Conservation (phyloP, 2,329 filamentous ascomycete species). For the Cryphonectria parasitica region DNA sequence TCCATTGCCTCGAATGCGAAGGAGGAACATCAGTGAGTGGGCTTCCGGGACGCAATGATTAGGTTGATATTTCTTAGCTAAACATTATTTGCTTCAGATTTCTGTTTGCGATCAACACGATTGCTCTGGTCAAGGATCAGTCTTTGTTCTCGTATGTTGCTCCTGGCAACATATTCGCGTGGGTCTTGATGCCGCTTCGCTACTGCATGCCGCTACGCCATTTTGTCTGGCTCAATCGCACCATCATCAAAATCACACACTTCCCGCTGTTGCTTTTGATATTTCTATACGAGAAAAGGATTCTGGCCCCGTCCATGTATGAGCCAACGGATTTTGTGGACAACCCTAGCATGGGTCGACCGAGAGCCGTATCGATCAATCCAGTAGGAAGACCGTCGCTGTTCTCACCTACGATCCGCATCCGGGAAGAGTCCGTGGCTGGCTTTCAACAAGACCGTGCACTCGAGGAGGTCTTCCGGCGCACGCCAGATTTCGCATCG, state of each 20-base stretch:
- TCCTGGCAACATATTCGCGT: conserved; percentile 88
- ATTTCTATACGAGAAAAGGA: conserved; percentile 81
- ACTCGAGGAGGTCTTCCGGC: conserved; percentile 87
- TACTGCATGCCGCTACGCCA: conserved; percentile 78
- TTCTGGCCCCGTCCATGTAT: conserved; percentile 75
- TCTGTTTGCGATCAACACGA: conserved; percentile 93
- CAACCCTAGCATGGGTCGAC: conserved; percentile 57
- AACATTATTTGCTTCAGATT: conserved; percentile 53
- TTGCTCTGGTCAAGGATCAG: conserved; percentile 98
- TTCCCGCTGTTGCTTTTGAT: conserved; percentile 86
- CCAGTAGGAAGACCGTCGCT: conserved; percentile 60
- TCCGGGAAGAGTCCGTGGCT: conserved; percentile 84
- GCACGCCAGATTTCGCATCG: conserved; percentile 67
- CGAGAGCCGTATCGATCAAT: conserved; percentile 60
- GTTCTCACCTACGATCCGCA: conserved; percentile 73
- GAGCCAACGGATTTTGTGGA: conserved; percentile 88
- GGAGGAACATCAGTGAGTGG: conserved; percentile 75
- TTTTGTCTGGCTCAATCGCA: conserved; percentile 87
- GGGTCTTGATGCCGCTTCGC: conserved; percentile 82
- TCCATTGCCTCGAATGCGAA: conserved; percentile 90
- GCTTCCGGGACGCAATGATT: too few relatives aligned
- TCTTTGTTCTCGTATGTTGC: conserved; percentile 92
- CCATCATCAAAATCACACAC: conserved; percentile 88
- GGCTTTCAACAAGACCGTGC: conserved; percentile 90
- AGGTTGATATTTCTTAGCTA: not conserved